Percentiles rank a stretch among this genome's conserved stretches.
phyloP scores from a whole-genome alignment of 2,329 filamentous ascomycete species.

The Neopestalotiopsis rosae region DNA sequence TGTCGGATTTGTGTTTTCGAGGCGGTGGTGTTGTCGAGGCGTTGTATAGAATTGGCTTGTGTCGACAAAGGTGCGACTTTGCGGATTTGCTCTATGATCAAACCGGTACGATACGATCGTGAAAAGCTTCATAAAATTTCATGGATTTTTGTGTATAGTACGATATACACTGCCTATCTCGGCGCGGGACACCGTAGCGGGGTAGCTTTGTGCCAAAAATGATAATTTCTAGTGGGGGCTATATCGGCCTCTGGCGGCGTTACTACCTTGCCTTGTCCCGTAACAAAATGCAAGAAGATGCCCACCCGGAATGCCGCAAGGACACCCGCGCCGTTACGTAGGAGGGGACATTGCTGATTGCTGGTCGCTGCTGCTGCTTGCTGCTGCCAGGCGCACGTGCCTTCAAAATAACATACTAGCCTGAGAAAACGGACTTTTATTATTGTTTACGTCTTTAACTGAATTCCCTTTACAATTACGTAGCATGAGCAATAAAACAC shows the following conservation, averaged over 20 bases:
- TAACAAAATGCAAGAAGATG: no score
- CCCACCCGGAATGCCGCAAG: no score
- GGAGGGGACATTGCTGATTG: neutral
- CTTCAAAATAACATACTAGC: neutral
- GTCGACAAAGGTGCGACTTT: neutral
- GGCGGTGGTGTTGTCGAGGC: neutral
- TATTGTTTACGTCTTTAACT: no score
- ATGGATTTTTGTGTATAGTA: neutral
- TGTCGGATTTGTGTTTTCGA: no score
- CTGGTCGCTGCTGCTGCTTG: neutral
- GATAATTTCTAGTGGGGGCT: neutral
- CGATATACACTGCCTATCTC: neutral
- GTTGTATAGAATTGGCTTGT: neutral
- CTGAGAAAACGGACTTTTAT: no score
- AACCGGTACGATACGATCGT: neutral
- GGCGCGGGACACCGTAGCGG: neutral
- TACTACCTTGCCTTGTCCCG: no score
- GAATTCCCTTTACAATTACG: no score
- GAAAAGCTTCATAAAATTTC: constrained; percentile 2
- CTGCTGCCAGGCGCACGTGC: neutral
- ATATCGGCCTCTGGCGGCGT: no score
- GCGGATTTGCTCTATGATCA: neutral
- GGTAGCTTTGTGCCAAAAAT: neutral
- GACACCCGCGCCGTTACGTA: neutral
- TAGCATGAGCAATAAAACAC: no score